Evolutionary conservation across 805 yeast species (phyloP).

Genomic region (Ogataea henricii): DNA sequence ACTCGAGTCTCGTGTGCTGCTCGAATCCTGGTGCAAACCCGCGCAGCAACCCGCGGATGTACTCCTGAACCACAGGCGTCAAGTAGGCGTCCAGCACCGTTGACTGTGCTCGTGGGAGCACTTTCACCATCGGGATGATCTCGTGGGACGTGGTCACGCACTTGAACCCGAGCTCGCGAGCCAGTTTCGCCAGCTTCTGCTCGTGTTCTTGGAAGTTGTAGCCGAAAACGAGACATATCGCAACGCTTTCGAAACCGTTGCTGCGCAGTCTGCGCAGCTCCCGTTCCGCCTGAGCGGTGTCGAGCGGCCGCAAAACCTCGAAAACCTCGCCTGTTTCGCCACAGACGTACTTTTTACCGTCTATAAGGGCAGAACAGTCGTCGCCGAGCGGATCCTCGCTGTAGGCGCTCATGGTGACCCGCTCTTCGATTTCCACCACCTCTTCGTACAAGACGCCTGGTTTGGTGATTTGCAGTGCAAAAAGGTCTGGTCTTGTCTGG

Average conservation of each 20-base stretch:
- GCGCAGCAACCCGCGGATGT: constrained; percentile 38
- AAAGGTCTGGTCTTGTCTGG: constrained; percentile 31
- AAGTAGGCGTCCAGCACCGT: constrained; percentile 44
- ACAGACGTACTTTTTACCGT: constrained; percentile 29
- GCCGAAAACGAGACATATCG: constrained; percentile 40
- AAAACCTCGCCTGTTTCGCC: constrained; percentile 43
- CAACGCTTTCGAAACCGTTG: constrained; percentile 35
- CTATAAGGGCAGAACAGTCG: constrained; percentile 15
- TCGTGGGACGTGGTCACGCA: constrained; percentile 37
- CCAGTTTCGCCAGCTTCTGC: constrained; percentile 33
- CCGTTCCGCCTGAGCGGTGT: constrained; percentile 19
- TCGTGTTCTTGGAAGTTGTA: constrained; percentile 40
- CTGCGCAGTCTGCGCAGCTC: constrained; percentile 27
- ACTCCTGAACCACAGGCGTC: constrained; percentile 41
- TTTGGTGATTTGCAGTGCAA: constrained; percentile 16
- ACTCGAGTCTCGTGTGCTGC: constrained; percentile 40
- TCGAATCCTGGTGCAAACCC: constrained; percentile 38
- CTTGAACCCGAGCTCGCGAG: constrained; percentile 51
- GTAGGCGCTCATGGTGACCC: constrained; percentile 25
- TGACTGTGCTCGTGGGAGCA: constrained; percentile 42
- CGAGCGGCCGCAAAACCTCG: constrained; percentile 37
- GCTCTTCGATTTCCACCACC: constrained; percentile 22
- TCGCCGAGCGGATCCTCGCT: constrained; percentile 22
- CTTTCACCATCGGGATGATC: constrained; percentile 39
- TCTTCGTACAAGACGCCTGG: constrained; percentile 20